Conservation (phyloP, 1,139 yeast species). For the Nakaseomyces uthaithaninus region DNA sequence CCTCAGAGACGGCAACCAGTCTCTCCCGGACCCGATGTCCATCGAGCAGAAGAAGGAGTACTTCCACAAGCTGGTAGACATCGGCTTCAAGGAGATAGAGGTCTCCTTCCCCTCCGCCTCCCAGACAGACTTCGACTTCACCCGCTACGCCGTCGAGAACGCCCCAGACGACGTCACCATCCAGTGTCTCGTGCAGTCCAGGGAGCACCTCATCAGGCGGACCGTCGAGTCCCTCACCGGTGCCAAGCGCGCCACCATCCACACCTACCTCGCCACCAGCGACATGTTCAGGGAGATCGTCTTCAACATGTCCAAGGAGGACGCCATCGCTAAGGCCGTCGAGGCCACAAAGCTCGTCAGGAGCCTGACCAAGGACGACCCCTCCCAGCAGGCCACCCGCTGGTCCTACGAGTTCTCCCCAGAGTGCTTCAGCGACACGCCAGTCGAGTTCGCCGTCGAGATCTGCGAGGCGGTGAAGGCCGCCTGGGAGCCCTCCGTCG, state of each 20-base stretch:
- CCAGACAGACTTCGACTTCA: slow-evolving; percentile 92
- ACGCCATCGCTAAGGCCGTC: slow-evolving; percentile 72
- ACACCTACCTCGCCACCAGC: slow-evolving; percentile 85
- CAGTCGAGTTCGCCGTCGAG: slow-evolving; percentile 70
- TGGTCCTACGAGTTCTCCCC: slow-evolving; percentile 96
- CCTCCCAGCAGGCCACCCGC: slow-evolving; percentile 55
- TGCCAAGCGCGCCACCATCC: slow-evolving; percentile 84
- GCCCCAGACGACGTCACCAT: slow-evolving; percentile 91
- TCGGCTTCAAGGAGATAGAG: slow-evolving; percentile 95
- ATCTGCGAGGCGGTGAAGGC: slow-evolving; percentile 92
- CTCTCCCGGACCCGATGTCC: slow-evolving; percentile 95
- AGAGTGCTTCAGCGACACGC: slow-evolving; percentile 88
- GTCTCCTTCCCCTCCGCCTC: slow-evolving; percentile 96
- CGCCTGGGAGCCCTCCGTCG: slow-evolving; percentile 85
- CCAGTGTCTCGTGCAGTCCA: slow-evolving; percentile 86
- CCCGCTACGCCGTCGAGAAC: slow-evolving; percentile 81
- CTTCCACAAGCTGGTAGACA: slow-evolving; percentile 71
- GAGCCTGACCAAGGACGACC: slow-evolving; percentile 82
- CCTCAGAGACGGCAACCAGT: slow-evolving; percentile 93
- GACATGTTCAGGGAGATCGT: slow-evolving; percentile 88
- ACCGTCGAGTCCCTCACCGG: slow-evolving; percentile 86
- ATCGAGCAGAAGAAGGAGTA: slow-evolving; percentile 82
- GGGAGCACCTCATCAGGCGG: slow-evolving; percentile 81
- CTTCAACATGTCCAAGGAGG: slow-evolving; percentile 74
- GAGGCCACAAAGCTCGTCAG: slow-evolving; percentile 75